Evolutionary conservation across 2,329 filamentous ascomycete species (phyloP).

Genomic region (Xylaria sp.): DNA sequence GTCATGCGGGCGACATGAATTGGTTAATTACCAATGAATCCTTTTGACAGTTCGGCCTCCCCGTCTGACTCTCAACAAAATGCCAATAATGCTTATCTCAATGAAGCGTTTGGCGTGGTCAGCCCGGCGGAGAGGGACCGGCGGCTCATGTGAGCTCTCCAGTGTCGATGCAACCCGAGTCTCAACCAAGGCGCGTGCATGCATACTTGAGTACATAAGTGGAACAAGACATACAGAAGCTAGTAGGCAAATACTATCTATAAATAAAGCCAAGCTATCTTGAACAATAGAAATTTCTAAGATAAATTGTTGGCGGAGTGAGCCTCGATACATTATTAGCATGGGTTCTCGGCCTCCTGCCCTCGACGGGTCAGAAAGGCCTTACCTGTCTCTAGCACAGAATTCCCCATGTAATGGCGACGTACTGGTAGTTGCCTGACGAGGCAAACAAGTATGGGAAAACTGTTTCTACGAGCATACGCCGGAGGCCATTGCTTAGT

Average conservation of each 20-base stretch:
- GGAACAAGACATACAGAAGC: background rate
- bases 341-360: background rate
- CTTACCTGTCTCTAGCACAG: background rate
- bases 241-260: slow-evolving; percentile 2
- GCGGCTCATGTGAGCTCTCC: slow-evolving; percentile 9
- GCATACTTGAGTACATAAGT: background rate
- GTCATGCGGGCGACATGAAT: background rate
- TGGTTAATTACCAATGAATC: slow-evolving; percentile 8
- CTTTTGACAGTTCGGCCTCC: background rate
- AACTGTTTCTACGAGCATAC: background rate
- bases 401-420: background rate
- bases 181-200: slow-evolving; percentile 17
- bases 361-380: background rate
- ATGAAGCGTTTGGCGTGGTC: slow-evolving; percentile 2
- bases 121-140: background rate
- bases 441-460: slow-evolving; percentile 4
- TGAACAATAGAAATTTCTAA: slow-evolving; percentile 9
- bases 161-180: slow-evolving; percentile 12
- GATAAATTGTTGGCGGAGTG: background rate
- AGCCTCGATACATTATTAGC: slow-evolving; percentile 21
- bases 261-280: background rate
- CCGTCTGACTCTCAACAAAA: slow-evolving; percentile 8
- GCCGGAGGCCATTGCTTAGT: background rate
- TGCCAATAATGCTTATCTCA: background rate
- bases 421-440: slow-evolving; percentile 9